These are phyloP conservation scores for Annona squamosa DNA, from an alignment of 164 flowering plant genomes.

Conservation along the genomic window DNA sequence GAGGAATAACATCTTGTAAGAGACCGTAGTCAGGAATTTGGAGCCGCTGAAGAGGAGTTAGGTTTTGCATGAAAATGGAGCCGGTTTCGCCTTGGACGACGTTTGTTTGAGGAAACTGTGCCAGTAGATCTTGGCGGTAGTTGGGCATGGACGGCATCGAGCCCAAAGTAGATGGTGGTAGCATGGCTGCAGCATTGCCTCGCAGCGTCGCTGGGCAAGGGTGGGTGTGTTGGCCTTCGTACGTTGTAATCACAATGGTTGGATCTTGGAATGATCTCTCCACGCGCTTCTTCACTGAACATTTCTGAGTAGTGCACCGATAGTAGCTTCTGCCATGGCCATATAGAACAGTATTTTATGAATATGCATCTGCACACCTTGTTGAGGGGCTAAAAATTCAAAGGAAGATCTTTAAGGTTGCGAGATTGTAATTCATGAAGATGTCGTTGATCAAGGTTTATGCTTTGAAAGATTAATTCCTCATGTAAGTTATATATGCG, in stretches of 20 bases:
- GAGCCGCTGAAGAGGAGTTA: slow-evolving; percentile 18
- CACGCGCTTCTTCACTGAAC: slow-evolving; percentile 81
- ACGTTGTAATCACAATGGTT: slow-evolving; percentile 73
- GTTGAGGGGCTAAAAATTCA: no score
- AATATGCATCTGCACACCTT: no score
- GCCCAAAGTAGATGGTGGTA: slow-evolving; percentile 34
- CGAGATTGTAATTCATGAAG: no score
- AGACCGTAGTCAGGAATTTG: slow-evolving; percentile 42
- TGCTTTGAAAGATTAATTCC: no score
- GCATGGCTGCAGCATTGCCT: slow-evolving; percentile 40
- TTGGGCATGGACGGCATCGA: slow-evolving; percentile 17
- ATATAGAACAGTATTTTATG: not conserved
- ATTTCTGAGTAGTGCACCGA: slow-evolving; percentile 83
- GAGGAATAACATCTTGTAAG: slow-evolving; percentile 42
- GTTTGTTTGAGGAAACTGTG: slow-evolving; percentile 27
- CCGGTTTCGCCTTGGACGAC: slow-evolving; percentile 8
- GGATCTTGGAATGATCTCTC: slow-evolving; percentile 85
- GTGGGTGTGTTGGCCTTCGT: slow-evolving; percentile 90
- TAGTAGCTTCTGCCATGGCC: slow-evolving; percentile 71
- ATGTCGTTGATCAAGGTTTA: no score
- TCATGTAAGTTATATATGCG: no score
- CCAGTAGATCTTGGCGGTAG: slow-evolving; percentile 38
- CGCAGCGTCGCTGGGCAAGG: slow-evolving; percentile 63
- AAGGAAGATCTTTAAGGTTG: no score
- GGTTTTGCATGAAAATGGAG: slow-evolving; percentile 22